phyloP scores from a whole-genome alignment of 2,329 filamentous ascomycete genomes.

The Diaporthe destruens region DNA sequence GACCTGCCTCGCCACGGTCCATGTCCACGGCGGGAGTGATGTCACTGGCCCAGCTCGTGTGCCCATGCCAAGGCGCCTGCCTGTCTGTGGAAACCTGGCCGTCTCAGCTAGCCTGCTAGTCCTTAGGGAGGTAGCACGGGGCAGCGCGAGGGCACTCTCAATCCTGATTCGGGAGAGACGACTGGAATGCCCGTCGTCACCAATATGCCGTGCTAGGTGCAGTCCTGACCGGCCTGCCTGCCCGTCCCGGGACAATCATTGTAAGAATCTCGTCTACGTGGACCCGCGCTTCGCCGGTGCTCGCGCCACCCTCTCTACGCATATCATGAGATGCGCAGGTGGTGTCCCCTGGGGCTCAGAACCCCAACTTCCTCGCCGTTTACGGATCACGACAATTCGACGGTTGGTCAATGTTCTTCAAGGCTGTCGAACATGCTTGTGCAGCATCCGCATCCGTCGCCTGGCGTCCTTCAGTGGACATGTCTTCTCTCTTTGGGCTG shows the following conservation, averaged over 20 bases:
- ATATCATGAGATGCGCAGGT: no score
- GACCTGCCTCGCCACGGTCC: neutral
- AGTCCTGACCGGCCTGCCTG: neutral
- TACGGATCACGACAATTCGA: neutral
- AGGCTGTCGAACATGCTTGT: no score
- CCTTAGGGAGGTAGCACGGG: neutral
- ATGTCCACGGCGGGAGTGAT: conserved; percentile 26
- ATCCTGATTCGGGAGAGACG: neutral
- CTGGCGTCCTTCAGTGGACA: neutral
- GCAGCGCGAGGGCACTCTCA: neutral
- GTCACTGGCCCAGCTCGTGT: conserved; percentile 32
- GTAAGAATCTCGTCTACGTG: neutral
- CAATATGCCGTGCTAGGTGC: neutral
- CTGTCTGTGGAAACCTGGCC: neutral
- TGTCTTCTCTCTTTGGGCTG: neutral
- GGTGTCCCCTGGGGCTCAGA: neutral
- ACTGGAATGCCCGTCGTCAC: neutral
- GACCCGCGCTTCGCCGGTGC: neutral
- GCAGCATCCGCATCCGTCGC: neutral
- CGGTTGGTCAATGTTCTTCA: neutral
- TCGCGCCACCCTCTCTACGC: no score
- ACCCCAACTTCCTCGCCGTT: no score
- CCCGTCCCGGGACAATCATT: neutral
- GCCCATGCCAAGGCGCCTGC: conserved; percentile 3
- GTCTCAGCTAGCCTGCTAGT: neutral